Base-by-base conservation (phyloP, 2,329 filamentous ascomycete genomes). In the Scolecobasidium constrictum region DNA sequence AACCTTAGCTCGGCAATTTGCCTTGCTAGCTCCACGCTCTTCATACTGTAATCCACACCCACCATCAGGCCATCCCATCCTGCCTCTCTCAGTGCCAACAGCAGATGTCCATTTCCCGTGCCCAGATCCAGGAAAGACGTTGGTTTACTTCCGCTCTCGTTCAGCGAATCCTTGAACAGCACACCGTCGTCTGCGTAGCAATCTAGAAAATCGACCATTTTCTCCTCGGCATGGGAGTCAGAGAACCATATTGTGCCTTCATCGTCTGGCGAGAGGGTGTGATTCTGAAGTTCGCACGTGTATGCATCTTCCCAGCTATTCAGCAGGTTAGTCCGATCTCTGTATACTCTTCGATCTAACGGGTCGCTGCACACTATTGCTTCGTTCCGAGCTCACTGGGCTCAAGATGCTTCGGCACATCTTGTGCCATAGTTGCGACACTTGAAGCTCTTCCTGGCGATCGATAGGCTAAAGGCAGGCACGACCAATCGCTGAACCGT, bases 201-300 rank as follows among this genome's bases (percentile, higher is more conserved):
- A 12, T 62, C 59, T 4, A 72, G 62, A 58, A 82, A 87, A 7
- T 67, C 61, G 18, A 94, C 63, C 46, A 94, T 78, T 56, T 88
- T 88, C 48, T 79, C 71, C 56, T 94, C 86, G 48, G 92, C 92
- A 56, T 83, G 78, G 22, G 86, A 84, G 65, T 96, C 92, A 59
- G 87, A 83, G 72, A 98, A 98, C 92, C 92, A 98, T 53, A 92
- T 79, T 21, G 87, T 94, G 51, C 90, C 90, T 46, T 82, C 82
- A 67, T 94, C 85, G 44, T 74, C 64, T 7, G 84, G 77, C 64
- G 93, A 78, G 48, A 74, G 61, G 42, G 75, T 65, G 61, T 88
- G 77, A 64, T 92, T 90, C 47, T 66, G 59, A 42, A 86, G 69
- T 61, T 92, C 83, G 50, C 68, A 72, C 1, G 71, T 67, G 68